Evolutionary conservation across 495 filamentous ascomycete species (phyloP), one percentile per base, ranked within the genome.

Genomic region (Penicillium canescens): DNA sequence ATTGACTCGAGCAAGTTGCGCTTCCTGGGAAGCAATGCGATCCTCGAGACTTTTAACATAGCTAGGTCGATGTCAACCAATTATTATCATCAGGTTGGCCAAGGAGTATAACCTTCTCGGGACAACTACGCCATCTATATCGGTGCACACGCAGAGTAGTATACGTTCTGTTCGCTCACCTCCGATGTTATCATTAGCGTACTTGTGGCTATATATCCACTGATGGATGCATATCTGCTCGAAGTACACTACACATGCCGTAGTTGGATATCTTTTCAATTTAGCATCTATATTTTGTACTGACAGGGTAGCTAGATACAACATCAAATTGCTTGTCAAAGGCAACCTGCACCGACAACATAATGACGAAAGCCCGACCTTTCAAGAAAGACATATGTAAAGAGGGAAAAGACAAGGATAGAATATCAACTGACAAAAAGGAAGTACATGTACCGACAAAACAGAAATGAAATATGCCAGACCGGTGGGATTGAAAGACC

Each of bases 271-370:
- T 12, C 0, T 13, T 4, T 16, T 12, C 31, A 58, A 24, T 54
- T 20, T 49, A 61, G 42, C 42, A 44, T 31, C 54, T 66, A 60
- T 63, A 66, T 65, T 60, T 47, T 62, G 44, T 57, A 58, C 37
- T n/a, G 50, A 58, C 56, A 56, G 52, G 31, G 48, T 39, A 59
- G 55, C 49, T 63, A 66, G 50, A 50, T 66, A 63, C 56, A 65
- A 42, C 38, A 42, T 26, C 57, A 58, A 40, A 37, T 43, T 31
- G 38, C 43, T 10, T 10, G 13, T 24, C 23, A 45, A 42, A 50
- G 54, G 38, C 52, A 18, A 33, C 26, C 39, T 34, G 36, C 39
- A 52, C 46, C 26, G 53, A 42, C 16, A 20, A 42, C 16, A 20
- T 42, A 36, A 43, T 43, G 18, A 26, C n/a, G 41, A 23, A 44